phyloP scores from a whole-genome alignment of 2,329 filamentous ascomycete species.

The Xylariales sp. region DNA sequence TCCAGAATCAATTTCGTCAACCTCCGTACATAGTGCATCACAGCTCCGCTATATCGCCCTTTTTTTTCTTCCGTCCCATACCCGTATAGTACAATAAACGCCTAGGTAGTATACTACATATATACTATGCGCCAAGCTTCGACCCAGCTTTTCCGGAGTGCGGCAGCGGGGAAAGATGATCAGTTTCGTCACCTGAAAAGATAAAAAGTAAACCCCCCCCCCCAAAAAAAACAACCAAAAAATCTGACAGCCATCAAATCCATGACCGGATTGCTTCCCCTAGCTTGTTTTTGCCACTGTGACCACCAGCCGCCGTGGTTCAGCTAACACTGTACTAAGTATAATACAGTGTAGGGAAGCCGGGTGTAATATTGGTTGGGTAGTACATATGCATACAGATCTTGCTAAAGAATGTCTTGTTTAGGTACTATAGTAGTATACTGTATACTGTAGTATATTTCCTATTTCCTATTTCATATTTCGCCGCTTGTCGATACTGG shows the following conservation, averaged over 20 bases:
- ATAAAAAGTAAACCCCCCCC: too few species aligned
- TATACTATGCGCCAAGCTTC: not conserved
- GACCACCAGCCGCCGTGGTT: conserved; percentile 4
- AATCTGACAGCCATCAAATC: conserved; percentile 12
- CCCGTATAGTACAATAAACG: too few species aligned
- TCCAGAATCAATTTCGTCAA: not conserved
- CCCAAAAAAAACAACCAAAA: conserved; percentile 8
- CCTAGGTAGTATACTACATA: too few species aligned
- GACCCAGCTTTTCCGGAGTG: not conserved
- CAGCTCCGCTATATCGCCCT: not conserved
- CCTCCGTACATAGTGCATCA: not conserved
- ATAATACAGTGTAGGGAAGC: conserved; percentile 20
- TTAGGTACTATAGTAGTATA: not conserved
- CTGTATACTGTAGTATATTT: too few species aligned
- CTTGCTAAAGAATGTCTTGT: not conserved
- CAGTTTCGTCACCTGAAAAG: conserved; percentile 26
- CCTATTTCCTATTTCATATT: too few species aligned
- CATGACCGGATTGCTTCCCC: conserved; percentile 39
- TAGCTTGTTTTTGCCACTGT: conserved; percentile 34
- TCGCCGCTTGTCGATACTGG: not conserved
- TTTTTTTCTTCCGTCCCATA: not conserved
- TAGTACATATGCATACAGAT: too few species aligned
- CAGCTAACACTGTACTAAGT: conserved; percentile 29
- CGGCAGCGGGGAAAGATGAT: conserved; percentile 21
- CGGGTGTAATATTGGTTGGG: not conserved